phyloP scores from a whole-genome alignment of 1,284 basidiomycete genomes.

The Austroboletus novae-zelandiae region DNA sequence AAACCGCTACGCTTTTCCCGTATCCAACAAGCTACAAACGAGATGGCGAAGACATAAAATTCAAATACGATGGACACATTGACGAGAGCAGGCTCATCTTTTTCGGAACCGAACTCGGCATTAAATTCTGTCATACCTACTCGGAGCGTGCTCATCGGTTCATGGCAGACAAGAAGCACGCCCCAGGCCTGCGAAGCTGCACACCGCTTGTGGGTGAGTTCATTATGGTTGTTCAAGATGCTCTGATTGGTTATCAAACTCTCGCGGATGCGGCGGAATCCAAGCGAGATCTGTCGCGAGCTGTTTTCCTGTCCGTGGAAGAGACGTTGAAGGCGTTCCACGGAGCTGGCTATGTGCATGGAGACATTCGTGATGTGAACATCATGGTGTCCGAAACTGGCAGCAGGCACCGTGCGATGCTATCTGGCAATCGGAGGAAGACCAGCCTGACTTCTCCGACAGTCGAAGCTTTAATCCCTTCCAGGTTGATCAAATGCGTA shows the following conservation, averaged over 20 bases:
- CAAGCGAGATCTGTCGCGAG: not conserved
- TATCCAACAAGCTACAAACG: not conserved
- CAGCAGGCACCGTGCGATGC: no score
- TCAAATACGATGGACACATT: not conserved
- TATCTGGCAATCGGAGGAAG: no score
- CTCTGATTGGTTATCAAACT: not conserved
- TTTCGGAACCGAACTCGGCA: not conserved
- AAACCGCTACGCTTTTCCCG: not conserved
- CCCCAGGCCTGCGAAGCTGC: not conserved
- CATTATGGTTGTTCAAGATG: not conserved
- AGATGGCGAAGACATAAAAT: not conserved
- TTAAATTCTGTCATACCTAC: not conserved
- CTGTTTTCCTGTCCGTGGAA: not conserved
- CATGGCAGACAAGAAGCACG: not conserved
- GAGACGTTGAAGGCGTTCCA: not conserved
- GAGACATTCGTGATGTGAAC: not conserved
- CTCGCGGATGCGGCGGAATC: not conserved
- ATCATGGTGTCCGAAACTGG: not conserved
- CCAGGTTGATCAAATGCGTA: no score
- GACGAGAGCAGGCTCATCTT: not conserved
- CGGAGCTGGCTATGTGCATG: not conserved
- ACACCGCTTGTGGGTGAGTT: not conserved
- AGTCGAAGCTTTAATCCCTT: no score
- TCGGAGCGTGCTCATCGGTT: not conserved
- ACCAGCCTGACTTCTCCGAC: no score